These are phyloP conservation scores for Herpetospermum pedunculosum DNA, from an alignment of 306 rosid species.

Conservation along the genomic window DNA sequence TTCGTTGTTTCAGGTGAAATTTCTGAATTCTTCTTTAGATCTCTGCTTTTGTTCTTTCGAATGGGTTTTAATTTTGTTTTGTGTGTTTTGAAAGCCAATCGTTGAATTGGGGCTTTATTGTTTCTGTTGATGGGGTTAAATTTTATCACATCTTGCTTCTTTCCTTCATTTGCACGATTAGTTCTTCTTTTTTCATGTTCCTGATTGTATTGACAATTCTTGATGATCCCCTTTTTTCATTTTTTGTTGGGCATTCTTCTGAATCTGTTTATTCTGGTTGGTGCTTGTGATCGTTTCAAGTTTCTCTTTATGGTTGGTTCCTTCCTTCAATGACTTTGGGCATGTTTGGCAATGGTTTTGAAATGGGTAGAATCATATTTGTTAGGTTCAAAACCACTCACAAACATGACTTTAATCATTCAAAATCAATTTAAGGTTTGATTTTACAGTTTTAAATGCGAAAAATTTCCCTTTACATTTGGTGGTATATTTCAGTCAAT, in stretches of 20 bases:
- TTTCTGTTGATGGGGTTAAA: neutral
- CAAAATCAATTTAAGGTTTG: no score
- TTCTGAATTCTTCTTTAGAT: constrained; percentile 1
- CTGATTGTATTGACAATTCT: neutral
- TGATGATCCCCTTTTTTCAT: neutral
- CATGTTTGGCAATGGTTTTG: no score
- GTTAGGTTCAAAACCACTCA: no score
- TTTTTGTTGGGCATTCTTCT: neutral
- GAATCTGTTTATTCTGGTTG: neutral
- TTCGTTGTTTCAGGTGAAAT: neutral
- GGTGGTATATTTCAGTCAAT: neutral
- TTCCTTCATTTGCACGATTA: neutral
- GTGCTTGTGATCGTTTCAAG: neutral
- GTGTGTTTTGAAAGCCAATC: neutral
- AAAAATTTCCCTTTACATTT: neutral
- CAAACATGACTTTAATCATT: no score
- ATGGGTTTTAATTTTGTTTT: neutral
- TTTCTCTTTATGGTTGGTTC: neutral
- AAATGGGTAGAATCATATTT: no score
- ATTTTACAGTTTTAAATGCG: no score
- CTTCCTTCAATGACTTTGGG: neutral
- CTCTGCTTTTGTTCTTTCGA: no score
- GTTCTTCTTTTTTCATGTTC: neutral
- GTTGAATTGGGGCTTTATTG: neutral
- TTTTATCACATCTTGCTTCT: neutral